Evolutionary conservation across 78 protist genomes (phyloP), one percentile per base, ranked within the genome.

Genomic region (Dictyostelium brefeldianum): DNA sequence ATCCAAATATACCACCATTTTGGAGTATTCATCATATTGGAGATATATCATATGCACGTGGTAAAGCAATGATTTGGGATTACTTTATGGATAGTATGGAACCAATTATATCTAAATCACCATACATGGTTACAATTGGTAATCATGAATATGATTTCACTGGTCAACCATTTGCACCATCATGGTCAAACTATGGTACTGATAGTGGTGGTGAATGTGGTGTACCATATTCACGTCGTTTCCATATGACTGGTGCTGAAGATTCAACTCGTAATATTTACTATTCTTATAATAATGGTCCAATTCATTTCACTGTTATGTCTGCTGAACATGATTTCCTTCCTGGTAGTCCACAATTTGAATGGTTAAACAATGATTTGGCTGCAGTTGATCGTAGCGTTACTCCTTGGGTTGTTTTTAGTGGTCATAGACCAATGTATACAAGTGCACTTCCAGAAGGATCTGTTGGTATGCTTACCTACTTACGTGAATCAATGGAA

Each of bases 141-240:
- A 92, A 83, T 31, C 96, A 92, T 36, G 96, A 92, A 54, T 92
- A 92, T 41, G 96, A 92, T 67, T 92, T 18, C 51, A 48, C 14
- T 18, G 89, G 80, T 17, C 96, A 82, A 62, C 91, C 91, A 80
- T 92, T 92, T 36, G 46, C 17, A 18, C 96, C 96, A 47, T 51
- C 89, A 15, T 92, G 91, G 90, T 27, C 81, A 20, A 74, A 92
- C 78, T 92, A 92, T 74, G 93, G 90, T 10, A 54, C 62, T 25
- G 96, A 94, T 41, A 79, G 90, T 59, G 93, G 93, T 70, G 96
- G 96, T 57, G 96, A 94, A 53, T 94, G 96, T 54, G 96, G 96
- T 81, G 89, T 94, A 9, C 96, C 96, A 22, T 82, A 11, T 53
- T 22, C 29, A 36, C 46, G 41, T 2, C 85, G 89, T 53, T 87